A percentile compares a stretch with the other conserved stretches of the same genome.
These are phyloP conservation scores for Vanrija sp. DNA, from an alignment of 1,284 basidiomycete species.

Conservation along the genomic window DNA sequence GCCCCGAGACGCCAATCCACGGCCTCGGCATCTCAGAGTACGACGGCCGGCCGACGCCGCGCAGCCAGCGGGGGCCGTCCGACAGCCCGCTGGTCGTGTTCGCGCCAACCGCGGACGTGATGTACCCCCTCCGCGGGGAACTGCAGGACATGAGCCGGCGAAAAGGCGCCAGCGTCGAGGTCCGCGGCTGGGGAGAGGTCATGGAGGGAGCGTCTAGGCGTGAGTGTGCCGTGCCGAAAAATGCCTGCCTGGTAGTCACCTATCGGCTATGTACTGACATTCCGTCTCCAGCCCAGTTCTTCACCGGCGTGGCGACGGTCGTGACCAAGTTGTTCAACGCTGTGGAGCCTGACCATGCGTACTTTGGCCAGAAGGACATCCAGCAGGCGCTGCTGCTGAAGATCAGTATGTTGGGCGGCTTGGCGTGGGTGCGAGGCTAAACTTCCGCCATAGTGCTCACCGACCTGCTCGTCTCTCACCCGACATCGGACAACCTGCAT, in stretches of 20 bases:
- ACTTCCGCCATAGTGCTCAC: slow-evolving; percentile 54
- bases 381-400: slow-evolving; percentile 88
- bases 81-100: slow-evolving; percentile 67
- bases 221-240: slow-evolving; percentile 24
- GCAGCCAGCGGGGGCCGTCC: neutral
- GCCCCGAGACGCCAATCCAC: slow-evolving; percentile 31
- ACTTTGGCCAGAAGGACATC: slow-evolving; percentile 98
- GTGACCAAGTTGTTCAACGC: slow-evolving; percentile 93
- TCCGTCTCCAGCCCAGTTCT: slow-evolving; percentile 72
- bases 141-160: slow-evolving; percentile 70
- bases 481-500: slow-evolving; percentile 63
- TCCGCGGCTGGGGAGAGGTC: slow-evolving; percentile 69
- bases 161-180: slow-evolving; percentile 83
- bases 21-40: slow-evolving; percentile 38
- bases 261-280: slow-evolving; percentile 1
- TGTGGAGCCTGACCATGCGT: slow-evolving; percentile 85
- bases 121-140: slow-evolving; percentile 80
- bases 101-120: slow-evolving; percentile 66
- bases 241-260: neutral
- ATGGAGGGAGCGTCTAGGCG: slow-evolving; percentile 48
- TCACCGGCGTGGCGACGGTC: slow-evolving; percentile 91
- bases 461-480: slow-evolving; percentile 78
- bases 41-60: slow-evolving; percentile 14
- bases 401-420: slow-evolving; percentile 50
- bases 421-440: neutral